Conservation (phyloP, 768 basidiomycete genomes). For the Russula abietina region DNA sequence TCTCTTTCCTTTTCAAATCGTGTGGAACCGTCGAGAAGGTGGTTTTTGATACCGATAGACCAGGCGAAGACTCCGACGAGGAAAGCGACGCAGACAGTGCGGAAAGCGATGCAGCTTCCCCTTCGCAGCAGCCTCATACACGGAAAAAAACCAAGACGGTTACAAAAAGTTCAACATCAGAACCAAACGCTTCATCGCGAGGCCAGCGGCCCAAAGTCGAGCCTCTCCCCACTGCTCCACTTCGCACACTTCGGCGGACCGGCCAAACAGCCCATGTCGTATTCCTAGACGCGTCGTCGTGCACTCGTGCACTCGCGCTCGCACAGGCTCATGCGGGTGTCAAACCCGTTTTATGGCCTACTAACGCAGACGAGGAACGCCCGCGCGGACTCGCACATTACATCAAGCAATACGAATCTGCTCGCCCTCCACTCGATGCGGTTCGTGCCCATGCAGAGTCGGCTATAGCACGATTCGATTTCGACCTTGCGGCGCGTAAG, state of each 20-base stretch:
- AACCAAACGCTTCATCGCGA: slow-evolving; percentile 24
- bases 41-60: slow-evolving; percentile 49
- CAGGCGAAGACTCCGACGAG: slow-evolving; percentile 34
- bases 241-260: slow-evolving; percentile 55
- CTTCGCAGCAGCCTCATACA: slow-evolving; percentile 23
- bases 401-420: slow-evolving; percentile 48
- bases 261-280: slow-evolving; percentile 67
- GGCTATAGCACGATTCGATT: slow-evolving; percentile 71
- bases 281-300: slow-evolving; percentile 66
- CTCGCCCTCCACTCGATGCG: slow-evolving; percentile 69
- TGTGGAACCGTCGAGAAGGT: slow-evolving; percentile 76
- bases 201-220: slow-evolving; percentile 44
- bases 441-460: slow-evolving; percentile 79
- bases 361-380: slow-evolving; percentile 39
- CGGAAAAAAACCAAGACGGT: slow-evolving; percentile 33
- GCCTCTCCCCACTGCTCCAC: slow-evolving; percentile 48
- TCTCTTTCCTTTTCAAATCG: slow-evolving; percentile 68
- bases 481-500: slow-evolving; percentile 54
- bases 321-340: slow-evolving; percentile 32
- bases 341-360: slow-evolving; percentile 60
- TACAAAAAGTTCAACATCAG: slow-evolving; percentile 1
- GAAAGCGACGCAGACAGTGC: slow-evolving; percentile 35
- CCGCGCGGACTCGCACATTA: slow-evolving; percentile 74
- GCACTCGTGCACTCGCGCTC: slow-evolving; percentile 56
- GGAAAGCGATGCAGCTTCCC: slow-evolving; percentile 25